These are phyloP conservation scores for Coniochaeta sp. DNA, from an alignment of 2,329 filamentous ascomycete species.

Conservation along the genomic window DNA sequence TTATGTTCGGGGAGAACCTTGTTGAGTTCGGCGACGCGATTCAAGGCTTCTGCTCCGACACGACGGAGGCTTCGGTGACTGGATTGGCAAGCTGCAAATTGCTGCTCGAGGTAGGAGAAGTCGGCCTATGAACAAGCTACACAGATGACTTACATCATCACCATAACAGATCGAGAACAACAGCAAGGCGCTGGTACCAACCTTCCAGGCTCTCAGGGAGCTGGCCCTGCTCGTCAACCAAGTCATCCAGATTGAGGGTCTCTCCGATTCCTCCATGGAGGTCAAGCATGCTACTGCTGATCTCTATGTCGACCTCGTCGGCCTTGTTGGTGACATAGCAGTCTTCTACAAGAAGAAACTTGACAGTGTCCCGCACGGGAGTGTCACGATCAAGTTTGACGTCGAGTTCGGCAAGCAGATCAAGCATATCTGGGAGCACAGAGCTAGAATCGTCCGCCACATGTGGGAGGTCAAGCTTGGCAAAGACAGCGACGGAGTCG, in stretches of 20 bases:
- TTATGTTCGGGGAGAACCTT: slow-evolving; percentile 32
- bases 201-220: slow-evolving; percentile 30
- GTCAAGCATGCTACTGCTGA: slow-evolving; percentile 24
- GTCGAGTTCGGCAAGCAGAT: slow-evolving; percentile 25
- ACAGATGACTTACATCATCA: background rate
- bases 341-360: slow-evolving; percentile 26
- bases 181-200: slow-evolving; percentile 27
- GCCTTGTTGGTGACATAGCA: slow-evolving; percentile 24
- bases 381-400: slow-evolving; percentile 26
- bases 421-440: slow-evolving; percentile 23
- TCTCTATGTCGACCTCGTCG: slow-evolving; percentile 26
- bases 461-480: slow-evolving; percentile 28
- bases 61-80: slow-evolving; percentile 17
- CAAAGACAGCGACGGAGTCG: slow-evolving; percentile 13
- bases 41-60: slow-evolving; percentile 18
- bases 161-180: slow-evolving; percentile 26
- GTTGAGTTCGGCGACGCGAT: slow-evolving; percentile 25
- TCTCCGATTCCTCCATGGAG: slow-evolving; percentile 22
- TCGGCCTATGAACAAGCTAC: background rate
- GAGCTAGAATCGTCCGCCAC: slow-evolving; percentile 22
- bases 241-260: slow-evolving; percentile 25
- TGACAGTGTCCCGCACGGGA: slow-evolving; percentile 16
- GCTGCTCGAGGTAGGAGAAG: slow-evolving; percentile 25
- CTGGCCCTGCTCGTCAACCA: slow-evolving; percentile 27
- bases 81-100: slow-evolving; percentile 29